Conservation (phyloP, 768 basidiomycete species). For the Suillus paluster region DNA sequence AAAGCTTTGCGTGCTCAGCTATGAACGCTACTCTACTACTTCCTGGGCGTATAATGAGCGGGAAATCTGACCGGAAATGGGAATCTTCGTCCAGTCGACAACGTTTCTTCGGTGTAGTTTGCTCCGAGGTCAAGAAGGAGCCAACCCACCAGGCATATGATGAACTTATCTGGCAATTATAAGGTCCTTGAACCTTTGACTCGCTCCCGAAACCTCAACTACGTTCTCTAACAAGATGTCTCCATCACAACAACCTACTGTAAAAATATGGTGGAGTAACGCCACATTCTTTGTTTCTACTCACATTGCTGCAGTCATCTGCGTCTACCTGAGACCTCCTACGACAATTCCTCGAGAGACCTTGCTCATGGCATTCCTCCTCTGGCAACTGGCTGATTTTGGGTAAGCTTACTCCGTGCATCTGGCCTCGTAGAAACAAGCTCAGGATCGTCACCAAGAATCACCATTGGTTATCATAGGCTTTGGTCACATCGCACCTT, state of each 20-base stretch:
- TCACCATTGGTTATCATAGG: conserved; percentile 79
- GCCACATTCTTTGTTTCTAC: conserved; percentile 57
- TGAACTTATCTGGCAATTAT: not conserved
- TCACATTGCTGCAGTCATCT: conserved; percentile 61
- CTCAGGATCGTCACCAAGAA: conserved; percentile 40
- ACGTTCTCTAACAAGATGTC: not conserved
- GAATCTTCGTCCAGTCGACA: not conserved
- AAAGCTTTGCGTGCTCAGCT: too few species aligned
- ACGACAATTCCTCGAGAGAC: conserved; percentile 48
- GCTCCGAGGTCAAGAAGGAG: not conserved
- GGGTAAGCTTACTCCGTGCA: conserved; percentile 48
- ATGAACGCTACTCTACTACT: too few species aligned
- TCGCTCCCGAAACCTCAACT: not conserved
- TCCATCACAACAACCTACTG: conserved; percentile 7
- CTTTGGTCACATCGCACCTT: conserved; percentile 80
- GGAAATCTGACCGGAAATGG: not conserved
- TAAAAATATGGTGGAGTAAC: conserved; percentile 67
- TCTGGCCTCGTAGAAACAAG: not conserved
- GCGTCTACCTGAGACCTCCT: conserved; percentile 55
- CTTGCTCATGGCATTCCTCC: conserved; percentile 53
- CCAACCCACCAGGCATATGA: not conserved
- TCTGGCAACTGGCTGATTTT: conserved; percentile 75
- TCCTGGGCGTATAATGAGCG: not conserved
- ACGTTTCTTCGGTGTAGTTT: not conserved
- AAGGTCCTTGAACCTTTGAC: not conserved